Evolutionary conservation across 306 rosid species (phyloP).

Genomic region (Begonia peltatifolia): DNA sequence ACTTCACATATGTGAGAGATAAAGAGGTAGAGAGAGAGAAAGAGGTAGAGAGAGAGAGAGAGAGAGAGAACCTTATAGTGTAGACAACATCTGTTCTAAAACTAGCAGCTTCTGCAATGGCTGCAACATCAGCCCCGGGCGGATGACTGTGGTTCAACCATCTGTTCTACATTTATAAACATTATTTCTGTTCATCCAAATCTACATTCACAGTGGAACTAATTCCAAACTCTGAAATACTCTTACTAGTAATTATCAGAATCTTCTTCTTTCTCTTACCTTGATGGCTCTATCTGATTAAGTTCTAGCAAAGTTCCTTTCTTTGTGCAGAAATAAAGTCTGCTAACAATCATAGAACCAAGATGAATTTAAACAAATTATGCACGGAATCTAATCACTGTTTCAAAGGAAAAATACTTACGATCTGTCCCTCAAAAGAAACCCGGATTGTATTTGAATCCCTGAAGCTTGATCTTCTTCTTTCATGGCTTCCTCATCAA

Average conservation of each 20-base stretch:
- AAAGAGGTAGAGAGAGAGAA: not conserved
- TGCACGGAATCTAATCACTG: not conserved
- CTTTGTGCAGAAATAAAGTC: slow-evolving; percentile 66
- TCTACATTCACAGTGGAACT: not conserved
- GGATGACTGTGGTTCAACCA: slow-evolving; percentile 82
- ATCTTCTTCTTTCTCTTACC: slow-evolving; percentile 28
- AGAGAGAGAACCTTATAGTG: slow-evolving; percentile 53
- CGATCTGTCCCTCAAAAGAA: slow-evolving; percentile 52
- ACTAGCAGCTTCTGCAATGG: slow-evolving; percentile 59
- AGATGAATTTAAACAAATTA: slow-evolving; percentile 9
- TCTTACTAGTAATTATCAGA: too few species aligned
- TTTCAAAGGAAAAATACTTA: slow-evolving; percentile 24
- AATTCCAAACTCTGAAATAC: not conserved
- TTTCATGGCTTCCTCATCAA: slow-evolving; percentile 28
- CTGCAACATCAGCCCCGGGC: slow-evolving; percentile 84
- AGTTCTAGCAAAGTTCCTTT: slow-evolving; percentile 59
- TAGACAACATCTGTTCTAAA: slow-evolving; percentile 55
- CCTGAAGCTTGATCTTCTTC: slow-evolving; percentile 23
- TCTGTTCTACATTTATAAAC: slow-evolving; percentile 58
- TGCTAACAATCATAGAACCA: slow-evolving; percentile 26
- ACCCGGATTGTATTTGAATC: slow-evolving; percentile 39
- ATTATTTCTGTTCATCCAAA: slow-evolving; percentile 25
- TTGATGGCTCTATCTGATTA: slow-evolving; percentile 42
- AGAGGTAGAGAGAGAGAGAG: too few species aligned
- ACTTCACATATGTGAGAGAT: not conserved